A percentile compares a stretch with the other conserved stretches of the same genome.
Conservation (phyloP, 139 green algal genomes). For the Klebsormidium nitens region DNA sequence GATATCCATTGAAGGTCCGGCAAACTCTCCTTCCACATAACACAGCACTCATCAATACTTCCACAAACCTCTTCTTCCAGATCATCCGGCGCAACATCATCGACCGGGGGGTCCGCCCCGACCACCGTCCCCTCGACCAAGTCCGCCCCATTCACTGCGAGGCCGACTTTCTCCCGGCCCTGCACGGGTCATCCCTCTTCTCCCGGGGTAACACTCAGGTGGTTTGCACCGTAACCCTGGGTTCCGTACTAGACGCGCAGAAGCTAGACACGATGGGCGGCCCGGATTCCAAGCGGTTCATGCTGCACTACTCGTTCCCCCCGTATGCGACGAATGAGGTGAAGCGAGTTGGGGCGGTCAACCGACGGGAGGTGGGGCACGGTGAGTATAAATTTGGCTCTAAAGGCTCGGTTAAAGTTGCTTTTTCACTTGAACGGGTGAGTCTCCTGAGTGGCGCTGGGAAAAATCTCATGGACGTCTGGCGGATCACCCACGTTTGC, state of each 20-base stretch:
- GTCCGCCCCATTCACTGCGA: constrained; percentile 47
- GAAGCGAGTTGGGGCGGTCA: constrained; percentile 53
- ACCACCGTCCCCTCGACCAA: constrained; percentile 37
- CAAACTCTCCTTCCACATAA: background rate
- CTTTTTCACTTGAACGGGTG: too few species aligned
- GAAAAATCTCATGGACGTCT: too few species aligned
- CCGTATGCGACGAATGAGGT: constrained; percentile 87
- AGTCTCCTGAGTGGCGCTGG: too few species aligned
- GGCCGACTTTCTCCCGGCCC: constrained; percentile 50
- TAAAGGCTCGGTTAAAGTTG: too few species aligned
- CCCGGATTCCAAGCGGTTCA: constrained; percentile 21
- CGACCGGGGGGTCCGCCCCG: background rate
- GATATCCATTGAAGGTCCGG: background rate
- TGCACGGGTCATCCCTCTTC: constrained; percentile 91
- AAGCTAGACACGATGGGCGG: constrained; percentile 19
- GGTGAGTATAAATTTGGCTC: too few species aligned
- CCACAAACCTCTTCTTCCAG: constrained; percentile 15
- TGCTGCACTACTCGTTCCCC: constrained; percentile 98
- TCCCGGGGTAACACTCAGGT: constrained; percentile 92
- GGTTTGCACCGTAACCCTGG: constrained; percentile 33
- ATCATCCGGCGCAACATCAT: constrained; percentile 12
- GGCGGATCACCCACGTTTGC: too few species aligned
- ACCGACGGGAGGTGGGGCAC: constrained; percentile 84
- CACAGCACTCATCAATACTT: background rate
- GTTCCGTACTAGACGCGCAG: constrained; percentile 29